Base-by-base conservation (phyloP, 495 filamentous ascomycete species). In the Trichoderma virens region DNA sequence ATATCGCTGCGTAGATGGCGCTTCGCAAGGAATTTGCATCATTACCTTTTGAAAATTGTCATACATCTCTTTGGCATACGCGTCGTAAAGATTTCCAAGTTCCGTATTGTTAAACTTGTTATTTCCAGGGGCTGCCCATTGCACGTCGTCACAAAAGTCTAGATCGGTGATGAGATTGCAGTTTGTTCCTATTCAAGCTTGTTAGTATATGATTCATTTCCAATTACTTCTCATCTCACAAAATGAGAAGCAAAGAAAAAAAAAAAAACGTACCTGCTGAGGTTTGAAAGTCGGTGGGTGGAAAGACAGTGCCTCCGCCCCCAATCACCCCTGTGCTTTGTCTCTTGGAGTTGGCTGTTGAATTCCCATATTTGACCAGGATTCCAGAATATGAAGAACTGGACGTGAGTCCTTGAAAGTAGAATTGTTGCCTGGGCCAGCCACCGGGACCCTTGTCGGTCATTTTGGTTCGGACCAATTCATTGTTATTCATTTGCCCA, bases 71-170 rank as follows among this genome's bases (percentile, higher is more conserved):
- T 71, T 63, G 2, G 90, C 85, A 63, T 85, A 79, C 30, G 83
- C 69, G 69, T 96, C 90, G 75, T 96, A 96, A 68, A 87, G 85
- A 0, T 76, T 69, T 2, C 79, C 84, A 5, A 94, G 80, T 9
- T 74, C 68, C 3, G 76, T 73, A 60, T 75, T 74, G 62, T 79
- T 78, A 66, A 81, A 82, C 34, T 76, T 79, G n/a, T 70, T 75
- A 69, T 95, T 94, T 62, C 86, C 84, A 0, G 94, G 94, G 0
- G 97, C 94, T 25, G 95, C 88, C 73, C 97, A 96, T 51, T 92
- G 90, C 59, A 93, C 84, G 65, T 94, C 84, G 62, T 83, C 81
- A 78, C 94, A 99, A 73, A 97, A 93, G 3, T 80, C 74, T 20
- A 99, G 85, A 70, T 93, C 85, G 75, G 85, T 90, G 39, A 99